Conservation (phyloP, 106 monocot genomes). For the Dendrobium chrysotoxum region DNA sequence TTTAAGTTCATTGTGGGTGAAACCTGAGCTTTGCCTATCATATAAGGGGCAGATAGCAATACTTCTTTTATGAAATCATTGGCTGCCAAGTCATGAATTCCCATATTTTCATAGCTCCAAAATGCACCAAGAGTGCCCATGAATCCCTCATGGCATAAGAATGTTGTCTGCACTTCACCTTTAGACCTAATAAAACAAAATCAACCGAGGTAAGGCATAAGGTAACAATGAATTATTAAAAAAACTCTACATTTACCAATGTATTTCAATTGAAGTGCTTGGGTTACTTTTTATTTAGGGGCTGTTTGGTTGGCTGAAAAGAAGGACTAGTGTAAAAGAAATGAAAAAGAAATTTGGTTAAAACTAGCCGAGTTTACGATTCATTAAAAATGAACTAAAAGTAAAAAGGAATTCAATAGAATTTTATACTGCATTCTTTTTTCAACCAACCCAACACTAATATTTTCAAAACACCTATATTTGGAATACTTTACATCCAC, state of each 20-base stretch:
- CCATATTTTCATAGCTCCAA: constrained; percentile 80
- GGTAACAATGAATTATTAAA: not conserved
- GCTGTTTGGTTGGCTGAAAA: no score
- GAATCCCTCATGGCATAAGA: constrained; percentile 69
- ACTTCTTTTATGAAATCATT: constrained; percentile 59
- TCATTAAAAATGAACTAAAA: no score
- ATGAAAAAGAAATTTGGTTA: no score
- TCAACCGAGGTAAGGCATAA: not conserved
- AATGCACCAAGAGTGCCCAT: constrained; percentile 69
- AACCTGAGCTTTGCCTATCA: constrained; percentile 36
- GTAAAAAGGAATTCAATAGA: no score
- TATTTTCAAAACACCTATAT: no score
- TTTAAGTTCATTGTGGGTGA: constrained; percentile 10
- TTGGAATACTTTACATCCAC: no score
- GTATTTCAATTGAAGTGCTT: no score
- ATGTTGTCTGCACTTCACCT: constrained; percentile 67
- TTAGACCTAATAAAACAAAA: constrained; percentile 45
- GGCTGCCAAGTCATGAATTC: constrained; percentile 49
- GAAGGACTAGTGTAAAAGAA: no score
- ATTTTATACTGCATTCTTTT: no score
- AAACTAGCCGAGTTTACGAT: no score
- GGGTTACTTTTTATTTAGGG: no score
- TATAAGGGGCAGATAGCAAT: constrained; percentile 57
- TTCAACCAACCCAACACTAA: no score
- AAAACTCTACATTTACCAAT: not conserved